Evolutionary conservation across 192 early-diverging fungal species (phyloP).

Genomic region (Coemansia asiatica): DNA sequence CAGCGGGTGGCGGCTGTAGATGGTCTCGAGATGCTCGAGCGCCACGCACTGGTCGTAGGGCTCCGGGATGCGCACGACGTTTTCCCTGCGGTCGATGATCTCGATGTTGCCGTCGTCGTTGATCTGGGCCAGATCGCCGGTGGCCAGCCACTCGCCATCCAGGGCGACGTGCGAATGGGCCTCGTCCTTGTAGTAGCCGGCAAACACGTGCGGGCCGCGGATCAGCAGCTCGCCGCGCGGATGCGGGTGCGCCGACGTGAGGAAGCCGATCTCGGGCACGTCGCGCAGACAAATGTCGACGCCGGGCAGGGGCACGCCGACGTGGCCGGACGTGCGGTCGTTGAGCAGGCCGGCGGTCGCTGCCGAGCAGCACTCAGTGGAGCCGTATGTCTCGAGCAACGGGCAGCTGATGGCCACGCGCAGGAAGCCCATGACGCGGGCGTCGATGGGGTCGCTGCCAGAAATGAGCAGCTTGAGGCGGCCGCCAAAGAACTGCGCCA

Average conservation of each 20-base stretch:
- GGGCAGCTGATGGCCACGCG: conserved; percentile 62
- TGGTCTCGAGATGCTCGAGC: conserved; percentile 82
- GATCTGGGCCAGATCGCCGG: conserved; percentile 84
- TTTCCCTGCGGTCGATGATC: conserved; percentile 82
- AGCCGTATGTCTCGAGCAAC: conserved; percentile 58
- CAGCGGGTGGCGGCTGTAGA: conserved; percentile 68
- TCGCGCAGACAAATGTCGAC: conserved; percentile 82
- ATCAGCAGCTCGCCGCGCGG: conserved; percentile 89
- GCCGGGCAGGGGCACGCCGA: conserved; percentile 74
- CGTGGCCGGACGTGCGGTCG: conserved; percentile 58
- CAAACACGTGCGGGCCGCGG: conserved; percentile 70
- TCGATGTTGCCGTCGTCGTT: conserved; percentile 68
- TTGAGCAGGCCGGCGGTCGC: conserved; percentile 31
- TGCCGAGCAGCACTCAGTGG: conserved; percentile 31
- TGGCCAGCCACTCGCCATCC: conserved; percentile 76
- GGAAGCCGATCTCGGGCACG: conserved; percentile 85
- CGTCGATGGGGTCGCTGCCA: conserved; percentile 65
- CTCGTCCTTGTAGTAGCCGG: conserved; percentile 79
- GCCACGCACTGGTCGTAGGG: conserved; percentile 81
- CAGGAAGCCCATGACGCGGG: conserved; percentile 62
- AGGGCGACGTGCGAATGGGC: conserved; percentile 77
- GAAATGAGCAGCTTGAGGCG: conserved; percentile 59
- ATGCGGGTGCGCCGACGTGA: conserved; percentile 67
- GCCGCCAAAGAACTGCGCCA: conserved; percentile 76
- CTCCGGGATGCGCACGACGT: conserved; percentile 75